Percentiles rank a stretch among this genome's conserved stretches.
phyloP scores from a whole-genome alignment of 2,329 filamentous ascomycete genomes.

The Penicillium sp. region DNA sequence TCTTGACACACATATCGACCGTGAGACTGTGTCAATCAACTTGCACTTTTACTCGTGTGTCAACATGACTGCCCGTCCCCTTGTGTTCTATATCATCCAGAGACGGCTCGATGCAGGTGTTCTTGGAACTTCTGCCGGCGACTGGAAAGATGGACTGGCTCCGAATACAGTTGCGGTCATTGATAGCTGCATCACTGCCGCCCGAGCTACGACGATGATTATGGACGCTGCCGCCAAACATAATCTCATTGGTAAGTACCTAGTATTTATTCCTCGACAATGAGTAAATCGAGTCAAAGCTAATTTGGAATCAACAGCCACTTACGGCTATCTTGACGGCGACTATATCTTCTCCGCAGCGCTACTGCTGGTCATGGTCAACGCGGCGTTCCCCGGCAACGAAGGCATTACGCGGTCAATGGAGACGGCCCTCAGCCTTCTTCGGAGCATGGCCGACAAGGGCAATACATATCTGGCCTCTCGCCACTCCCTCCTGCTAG shows the following conservation, averaged over 20 bases:
- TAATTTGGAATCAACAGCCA: constrained; percentile 38
- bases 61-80: constrained; percentile 58
- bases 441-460: constrained; percentile 54
- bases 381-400: constrained; percentile 54
- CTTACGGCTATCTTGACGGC: constrained; percentile 60
- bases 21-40: constrained; percentile 55
- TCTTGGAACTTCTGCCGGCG: constrained; percentile 36
- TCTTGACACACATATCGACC: constrained; percentile 45
- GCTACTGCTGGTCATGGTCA: constrained; percentile 58
- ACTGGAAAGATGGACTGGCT: constrained; percentile 53
- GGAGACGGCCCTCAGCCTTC: constrained; percentile 50
- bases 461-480: constrained; percentile 55
- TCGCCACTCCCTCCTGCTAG: constrained; percentile 41
- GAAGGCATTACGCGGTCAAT: constrained; percentile 47
- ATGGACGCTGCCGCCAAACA: constrained; percentile 53
- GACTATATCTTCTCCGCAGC: constrained; percentile 59
- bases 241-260: constrained; percentile 50
- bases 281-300: background rate
- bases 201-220: constrained; percentile 51
- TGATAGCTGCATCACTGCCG: constrained; percentile 55
- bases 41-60: constrained; percentile 61
- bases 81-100: constrained; percentile 58
- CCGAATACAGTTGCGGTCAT: constrained; percentile 54
- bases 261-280: background rate
- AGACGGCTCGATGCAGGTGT: constrained; percentile 45